Evolutionary conservation across 108 stramenopile genomes (phyloP), one percentile per base, ranked within the genome.

Genomic region (Skeletonema grethae): DNA sequence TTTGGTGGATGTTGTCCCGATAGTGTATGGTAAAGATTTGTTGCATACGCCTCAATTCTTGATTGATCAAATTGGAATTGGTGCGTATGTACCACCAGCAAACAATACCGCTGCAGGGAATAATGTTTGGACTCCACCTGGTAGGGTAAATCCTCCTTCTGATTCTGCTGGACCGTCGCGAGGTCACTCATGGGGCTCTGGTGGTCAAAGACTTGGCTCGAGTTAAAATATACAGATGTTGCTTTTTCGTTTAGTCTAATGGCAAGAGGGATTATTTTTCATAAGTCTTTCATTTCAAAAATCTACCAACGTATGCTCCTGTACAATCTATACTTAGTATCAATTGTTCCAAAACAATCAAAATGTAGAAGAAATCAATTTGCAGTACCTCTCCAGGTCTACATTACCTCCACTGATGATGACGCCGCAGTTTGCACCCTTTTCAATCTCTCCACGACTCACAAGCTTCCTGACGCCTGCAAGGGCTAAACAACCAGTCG

Each of bases 11-110:
- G 96, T 97, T 2, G 79, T 91, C 4, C 96, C 96, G 8, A 66
- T 75, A 11, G 90, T 92, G 9, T 90, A 97, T 59, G 92, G 92
- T 18, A 90, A 85, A 39, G 91, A 94, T 69, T 24, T 93, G 7
- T 48, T 97, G 69, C 77, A 83, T 43, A 97, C 96, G 5, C 96
- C 96, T 13, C 76, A 82, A 57, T 93, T 94, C 79, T 73, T 97
- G 57, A 90, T 95, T 71, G 87, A 91, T 80, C 70, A 75, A 56
- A 82, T 92, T 68, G 92, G 93, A n/a, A 71, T 90, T 24, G 92
- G 90, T 28, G 85, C 86, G 31, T 94, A 93, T 69, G 83, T 76
- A n/a, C 82, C 89, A 2, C 79, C 80, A n/a, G 67, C 72, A 30
- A 72, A 80, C 22, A 69, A 61, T 32, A 69, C 73, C 22, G 71